A percentile compares a stretch with the other conserved stretches of the same genome.
Evolutionary conservation across 73 alveolate species (phyloP).

Genomic region (Paramecium sexaurelia): DNA sequence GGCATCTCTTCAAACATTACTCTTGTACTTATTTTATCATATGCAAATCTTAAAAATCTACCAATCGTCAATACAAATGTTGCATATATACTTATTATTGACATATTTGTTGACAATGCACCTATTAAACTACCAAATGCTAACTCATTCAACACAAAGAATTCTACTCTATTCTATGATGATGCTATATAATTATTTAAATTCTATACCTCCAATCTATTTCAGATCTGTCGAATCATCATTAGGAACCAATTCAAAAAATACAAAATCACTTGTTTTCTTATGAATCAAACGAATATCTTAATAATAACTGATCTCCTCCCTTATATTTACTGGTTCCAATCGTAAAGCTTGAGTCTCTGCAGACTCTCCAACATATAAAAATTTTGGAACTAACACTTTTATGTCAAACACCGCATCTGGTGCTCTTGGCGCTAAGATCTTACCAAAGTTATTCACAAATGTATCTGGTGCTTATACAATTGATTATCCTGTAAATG

Average conservation of each 20-base stretch:
- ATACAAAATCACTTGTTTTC: slow-evolving; percentile 42
- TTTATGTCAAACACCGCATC: slow-evolving; percentile 53
- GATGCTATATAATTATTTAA: neutral
- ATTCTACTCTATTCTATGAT: slow-evolving; percentile 44
- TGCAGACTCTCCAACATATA: slow-evolving; percentile 52
- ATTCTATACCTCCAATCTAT: slow-evolving; percentile 35
- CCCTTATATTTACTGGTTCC: slow-evolving; percentile 51
- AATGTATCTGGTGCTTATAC: slow-evolving; percentile 49
- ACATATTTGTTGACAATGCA: slow-evolving; percentile 53
- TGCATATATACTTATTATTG: slow-evolving; percentile 77
- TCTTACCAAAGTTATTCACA: slow-evolving; percentile 54
- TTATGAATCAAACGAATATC: slow-evolving; percentile 32
- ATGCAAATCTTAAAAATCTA: slow-evolving; percentile 72
- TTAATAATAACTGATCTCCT: neutral
- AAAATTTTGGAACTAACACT: slow-evolving; percentile 22
- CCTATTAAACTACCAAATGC: slow-evolving; percentile 57
- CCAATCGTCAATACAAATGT: slow-evolving; percentile 78
- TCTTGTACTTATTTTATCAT: slow-evolving; percentile 71
- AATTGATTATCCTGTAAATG: neutral
- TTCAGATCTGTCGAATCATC: slow-evolving; percentile 43
- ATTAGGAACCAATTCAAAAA: slow-evolving; percentile 47
- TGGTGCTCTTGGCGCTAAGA: slow-evolving; percentile 45
- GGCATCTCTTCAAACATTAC: slow-evolving; percentile 79
- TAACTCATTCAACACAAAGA: slow-evolving; percentile 55
- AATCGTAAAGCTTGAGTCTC: slow-evolving; percentile 41